phyloP scores from a whole-genome alignment of 2,329 filamentous ascomycete genomes.

The Trichoderma aggressivum region DNA sequence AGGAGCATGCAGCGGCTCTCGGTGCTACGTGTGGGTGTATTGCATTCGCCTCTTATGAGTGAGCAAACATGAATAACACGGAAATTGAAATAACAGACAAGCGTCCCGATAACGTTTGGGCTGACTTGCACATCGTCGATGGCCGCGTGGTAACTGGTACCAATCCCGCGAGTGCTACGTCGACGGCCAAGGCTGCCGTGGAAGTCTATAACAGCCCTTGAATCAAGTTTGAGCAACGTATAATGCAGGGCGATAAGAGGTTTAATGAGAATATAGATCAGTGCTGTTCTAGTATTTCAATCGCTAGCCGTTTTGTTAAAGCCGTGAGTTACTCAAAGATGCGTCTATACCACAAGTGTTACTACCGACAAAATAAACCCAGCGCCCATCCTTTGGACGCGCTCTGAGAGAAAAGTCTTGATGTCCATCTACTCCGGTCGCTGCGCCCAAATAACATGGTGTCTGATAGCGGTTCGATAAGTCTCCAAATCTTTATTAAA shows the following conservation, averaged over 20 bases:
- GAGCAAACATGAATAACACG: neutral
- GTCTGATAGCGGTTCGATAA: conserved; percentile 5
- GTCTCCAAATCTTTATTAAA: conserved; percentile 9
- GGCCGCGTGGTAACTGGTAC: neutral
- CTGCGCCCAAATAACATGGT: conserved; percentile 16
- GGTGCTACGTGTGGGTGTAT: neutral
- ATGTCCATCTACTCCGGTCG: neutral
- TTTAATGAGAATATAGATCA: neutral
- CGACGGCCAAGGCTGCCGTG: neutral
- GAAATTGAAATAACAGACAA: neutral
- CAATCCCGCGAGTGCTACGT: neutral
- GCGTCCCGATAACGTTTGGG: neutral
- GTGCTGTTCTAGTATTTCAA: neutral
- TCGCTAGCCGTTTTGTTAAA: neutral
- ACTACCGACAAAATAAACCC: too few species aligned
- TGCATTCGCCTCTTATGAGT: neutral
- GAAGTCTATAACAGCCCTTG: neutral
- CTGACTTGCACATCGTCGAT: neutral
- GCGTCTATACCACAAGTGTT: too few species aligned
- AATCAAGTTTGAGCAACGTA: neutral
- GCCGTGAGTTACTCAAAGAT: neutral
- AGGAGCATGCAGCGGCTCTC: neutral
- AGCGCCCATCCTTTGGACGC: too few species aligned
- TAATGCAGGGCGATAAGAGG: neutral
- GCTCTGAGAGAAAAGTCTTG: neutral